Percentiles rank a stretch among this genome's conserved stretches.
Conservation (phyloP, 1,284 basidiomycete genomes). For the Golubevia pallescens region DNA sequence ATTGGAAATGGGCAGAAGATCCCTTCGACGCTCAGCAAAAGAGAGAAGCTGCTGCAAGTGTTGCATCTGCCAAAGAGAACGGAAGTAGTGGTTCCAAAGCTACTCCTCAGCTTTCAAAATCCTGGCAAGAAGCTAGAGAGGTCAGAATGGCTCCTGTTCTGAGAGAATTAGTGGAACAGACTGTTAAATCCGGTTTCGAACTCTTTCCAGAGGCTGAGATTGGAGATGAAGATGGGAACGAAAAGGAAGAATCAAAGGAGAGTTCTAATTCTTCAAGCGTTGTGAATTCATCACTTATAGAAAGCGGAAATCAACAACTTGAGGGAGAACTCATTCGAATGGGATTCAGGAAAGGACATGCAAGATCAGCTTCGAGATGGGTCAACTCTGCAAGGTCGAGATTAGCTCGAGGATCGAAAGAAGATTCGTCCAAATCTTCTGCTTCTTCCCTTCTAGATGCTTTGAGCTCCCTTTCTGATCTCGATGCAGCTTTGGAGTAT, state of each 20-base stretch:
- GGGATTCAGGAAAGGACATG: constrained; percentile 56
- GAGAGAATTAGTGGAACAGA: constrained; percentile 80
- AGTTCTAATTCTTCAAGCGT: background rate
- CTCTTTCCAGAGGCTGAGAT: constrained; percentile 30
- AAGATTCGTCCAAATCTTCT: no score
- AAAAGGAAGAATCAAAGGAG: constrained; percentile 6
- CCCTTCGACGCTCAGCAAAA: constrained; percentile 57
- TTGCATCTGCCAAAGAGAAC: constrained; percentile 19
- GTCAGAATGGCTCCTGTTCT: constrained; percentile 81
- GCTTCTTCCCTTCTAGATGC: no score
- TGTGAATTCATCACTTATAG: constrained; percentile 5
- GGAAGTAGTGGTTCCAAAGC: constrained; percentile 19
- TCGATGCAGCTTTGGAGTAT: constrained; percentile 78
- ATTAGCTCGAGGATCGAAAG: constrained; percentile 8
- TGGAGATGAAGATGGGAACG: constrained; percentile 17
- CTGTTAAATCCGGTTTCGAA: constrained; percentile 76
- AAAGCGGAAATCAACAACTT: constrained; percentile 57
- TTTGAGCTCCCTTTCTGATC: no score
- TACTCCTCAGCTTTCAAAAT: constrained; percentile 64
- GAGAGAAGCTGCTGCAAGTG: constrained; percentile 19
- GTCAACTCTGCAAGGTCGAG: constrained; percentile 1
- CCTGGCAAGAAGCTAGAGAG: constrained; percentile 76
- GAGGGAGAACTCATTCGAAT: constrained; percentile 40
- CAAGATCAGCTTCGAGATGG: constrained; percentile 25
- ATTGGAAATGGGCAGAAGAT: constrained; percentile 57